Conservation (phyloP, 2,329 filamentous ascomycete species). For the Alternaria angustiovoidea region DNA sequence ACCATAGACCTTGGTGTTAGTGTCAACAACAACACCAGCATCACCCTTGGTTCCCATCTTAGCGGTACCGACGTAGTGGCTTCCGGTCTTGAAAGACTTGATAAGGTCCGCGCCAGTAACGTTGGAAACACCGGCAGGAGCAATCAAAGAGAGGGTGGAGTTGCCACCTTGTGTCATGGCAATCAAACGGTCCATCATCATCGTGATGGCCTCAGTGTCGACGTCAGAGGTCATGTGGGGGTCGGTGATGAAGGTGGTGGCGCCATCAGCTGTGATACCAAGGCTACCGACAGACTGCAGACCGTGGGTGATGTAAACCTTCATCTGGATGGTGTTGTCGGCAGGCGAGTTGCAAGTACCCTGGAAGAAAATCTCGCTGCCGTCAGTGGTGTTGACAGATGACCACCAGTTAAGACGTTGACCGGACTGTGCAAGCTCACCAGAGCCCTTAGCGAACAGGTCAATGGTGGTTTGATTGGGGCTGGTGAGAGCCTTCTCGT, state of each 20-base stretch:
- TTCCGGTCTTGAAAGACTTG: constrained; percentile 39
- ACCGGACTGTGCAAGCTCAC: constrained; percentile 57
- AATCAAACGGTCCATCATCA: constrained; percentile 58
- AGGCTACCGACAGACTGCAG: constrained; percentile 67
- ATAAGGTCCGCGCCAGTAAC: constrained; percentile 50
- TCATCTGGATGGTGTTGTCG: constrained; percentile 47
- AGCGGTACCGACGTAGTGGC: constrained; percentile 61
- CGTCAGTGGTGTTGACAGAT: constrained; percentile 54
- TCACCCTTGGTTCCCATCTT: constrained; percentile 59
- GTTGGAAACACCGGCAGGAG: constrained; percentile 51
- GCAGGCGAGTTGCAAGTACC: constrained; percentile 57
- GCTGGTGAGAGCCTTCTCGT: constrained; percentile 34
- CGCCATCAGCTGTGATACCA: constrained; percentile 46
- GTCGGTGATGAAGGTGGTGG: constrained; percentile 57
- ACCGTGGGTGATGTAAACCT: constrained; percentile 68
- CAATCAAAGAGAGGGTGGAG: constrained; percentile 42
- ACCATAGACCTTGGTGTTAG: constrained; percentile 55
- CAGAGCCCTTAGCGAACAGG: constrained; percentile 47
- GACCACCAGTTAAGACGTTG: constrained; percentile 61
- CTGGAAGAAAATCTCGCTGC: constrained; percentile 50
- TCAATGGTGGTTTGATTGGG: constrained; percentile 43
- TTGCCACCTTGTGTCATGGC: constrained; percentile 41
- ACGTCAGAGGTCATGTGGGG: constrained; percentile 61
- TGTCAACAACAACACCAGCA: constrained; percentile 52
- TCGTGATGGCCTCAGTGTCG: constrained; percentile 51